Base-by-base conservation (phyloP, 257 asterid species). In the Linaria vulgaris region DNA sequence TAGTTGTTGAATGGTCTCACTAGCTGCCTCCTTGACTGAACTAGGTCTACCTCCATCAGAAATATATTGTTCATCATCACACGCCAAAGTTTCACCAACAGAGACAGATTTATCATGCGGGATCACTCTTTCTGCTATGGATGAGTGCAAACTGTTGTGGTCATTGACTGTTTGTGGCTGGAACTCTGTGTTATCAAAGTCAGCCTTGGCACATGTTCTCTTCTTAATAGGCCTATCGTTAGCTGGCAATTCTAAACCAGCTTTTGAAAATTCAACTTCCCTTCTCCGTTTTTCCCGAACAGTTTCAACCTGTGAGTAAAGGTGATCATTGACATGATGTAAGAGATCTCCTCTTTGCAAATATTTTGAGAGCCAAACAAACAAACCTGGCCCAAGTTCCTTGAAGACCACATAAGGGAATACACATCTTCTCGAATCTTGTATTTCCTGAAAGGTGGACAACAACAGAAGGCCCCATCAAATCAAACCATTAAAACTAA, bases 381-480 rank as follows among this genome's bases (percentile, higher is more conserved):
- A 68, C 82, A 72, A 62, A 88, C 98, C 95, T 85, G 95, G 16
- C 96, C 95, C 84, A 92, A 71, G 74, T 83, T 89, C 73, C 87
- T 74, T 9, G 97, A 89, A 68, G 97, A 92, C 87, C 84, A 78
- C 95, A 92, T 78, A 65, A 92, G 96, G 25, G 97, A 79, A 83
- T 78, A 82, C n/a, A 76, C 72, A 70, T 79, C 83, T 8, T 89
- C 96, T 48, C 49, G 74, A 69, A 92, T 72, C 86, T 81, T 86
- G 77, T 88, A 84, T 77, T 84, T 89, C 91, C 97, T 89, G 79
- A 71, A 73, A 71, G 34, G 56, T 63, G 50, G 66, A 73, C 24
- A 60, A 73, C 24, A 60, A 61, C 14, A 31, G 22, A 56, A 64
- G 52, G 39, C 46, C 64, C 52, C 49, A 61, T 76, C 57, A 72